Evolutionary conservation across 2,329 filamentous ascomycete species (phyloP), one percentile per base, ranked within the genome.

Genomic region (Xylaria sp.): DNA sequence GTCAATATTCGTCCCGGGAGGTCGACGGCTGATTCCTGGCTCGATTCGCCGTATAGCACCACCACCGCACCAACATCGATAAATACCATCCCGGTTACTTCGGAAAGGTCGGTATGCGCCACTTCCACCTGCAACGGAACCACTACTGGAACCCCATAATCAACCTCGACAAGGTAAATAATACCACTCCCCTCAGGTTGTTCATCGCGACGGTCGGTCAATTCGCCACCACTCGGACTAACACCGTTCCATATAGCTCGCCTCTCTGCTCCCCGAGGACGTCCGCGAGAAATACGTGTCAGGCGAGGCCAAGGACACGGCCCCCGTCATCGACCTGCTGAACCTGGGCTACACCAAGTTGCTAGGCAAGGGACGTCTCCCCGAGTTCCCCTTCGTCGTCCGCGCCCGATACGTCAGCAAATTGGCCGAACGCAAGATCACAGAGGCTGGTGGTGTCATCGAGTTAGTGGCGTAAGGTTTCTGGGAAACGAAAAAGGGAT

Each of bases 21-120:
- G 29, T 13, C 10, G 25, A 53, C 42, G 48, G 95, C 96, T 84
- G 95, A 96, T 97, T 95, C 94, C 90, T 93, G 13, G 21, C 27
- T 53, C 35, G 25, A 53, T 40, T 42, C 53, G 13, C n/a, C 18
- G 18, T 55, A 27, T 48, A 98, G 88, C 96, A 99, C 89, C 96
- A 99, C 88, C 93, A 97, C 91, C 86, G 93, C 78, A 97, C 93
- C 81, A 97, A 97, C 87, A 75, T 85, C 71, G 84, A 85, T 77
- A 94, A 96, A 85, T 97, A 93, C 89, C 92, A 93, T 82, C 94
- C 95, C 73, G 96, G 96, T 93, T 98, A 98, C 93, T 98, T 98
- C 86, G 93, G 93, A 86, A 97, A 98, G 88, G 93, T 95, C 78
- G 92, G 92, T 87, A 95, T 95, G 92, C 88, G 93, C 81, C 91